Conservation (phyloP, 371 early-diverging fungal species). For the Mortierella sp. region DNA sequence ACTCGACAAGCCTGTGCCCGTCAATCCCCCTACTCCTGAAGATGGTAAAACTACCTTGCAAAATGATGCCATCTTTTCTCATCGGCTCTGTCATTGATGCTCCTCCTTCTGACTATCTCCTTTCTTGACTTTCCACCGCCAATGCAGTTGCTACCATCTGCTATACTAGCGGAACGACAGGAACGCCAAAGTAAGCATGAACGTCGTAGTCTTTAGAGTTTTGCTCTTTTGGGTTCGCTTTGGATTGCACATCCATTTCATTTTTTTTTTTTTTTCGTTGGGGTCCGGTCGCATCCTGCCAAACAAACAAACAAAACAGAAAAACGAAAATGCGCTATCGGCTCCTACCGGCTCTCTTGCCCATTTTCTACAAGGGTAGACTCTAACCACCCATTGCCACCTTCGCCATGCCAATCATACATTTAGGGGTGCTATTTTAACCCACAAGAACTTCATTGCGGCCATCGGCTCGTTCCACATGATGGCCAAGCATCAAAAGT, state of each 20-base stretch:
- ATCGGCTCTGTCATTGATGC: not conserved
- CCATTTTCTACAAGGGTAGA: conserved; percentile 28
- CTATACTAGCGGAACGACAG: conserved; percentile 94
- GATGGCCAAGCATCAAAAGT: conserved; percentile 72
- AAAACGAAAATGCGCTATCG: not conserved
- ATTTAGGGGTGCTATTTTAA: conserved; percentile 83
- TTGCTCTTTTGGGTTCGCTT: not conserved
- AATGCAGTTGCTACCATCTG: conserved; percentile 88
- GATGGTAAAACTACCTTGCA: conserved; percentile 51
- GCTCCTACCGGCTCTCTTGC: conserved; percentile 9
- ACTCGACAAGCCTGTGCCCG: conserved; percentile 58
- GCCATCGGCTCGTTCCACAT: conserved; percentile 78
- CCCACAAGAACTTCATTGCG: conserved; percentile 84
- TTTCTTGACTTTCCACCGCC: not conserved
- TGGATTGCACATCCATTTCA: conserved; percentile 12
- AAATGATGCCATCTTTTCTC: conserved; percentile 1
- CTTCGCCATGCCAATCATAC: not conserved
- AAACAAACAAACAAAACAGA: not conserved
- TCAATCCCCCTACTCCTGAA: conserved; percentile 69
- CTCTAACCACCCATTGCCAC: conserved; percentile 23
- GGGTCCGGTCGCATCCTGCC: not conserved
- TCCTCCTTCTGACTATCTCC: not conserved
- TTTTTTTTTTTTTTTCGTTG: not conserved
- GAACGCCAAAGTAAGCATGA: conserved; percentile 75
- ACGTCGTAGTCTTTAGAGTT: conserved; percentile 6